phyloP scores from a whole-genome alignment of 164 flowering plant genomes.

The Vitis rupestris region DNA sequence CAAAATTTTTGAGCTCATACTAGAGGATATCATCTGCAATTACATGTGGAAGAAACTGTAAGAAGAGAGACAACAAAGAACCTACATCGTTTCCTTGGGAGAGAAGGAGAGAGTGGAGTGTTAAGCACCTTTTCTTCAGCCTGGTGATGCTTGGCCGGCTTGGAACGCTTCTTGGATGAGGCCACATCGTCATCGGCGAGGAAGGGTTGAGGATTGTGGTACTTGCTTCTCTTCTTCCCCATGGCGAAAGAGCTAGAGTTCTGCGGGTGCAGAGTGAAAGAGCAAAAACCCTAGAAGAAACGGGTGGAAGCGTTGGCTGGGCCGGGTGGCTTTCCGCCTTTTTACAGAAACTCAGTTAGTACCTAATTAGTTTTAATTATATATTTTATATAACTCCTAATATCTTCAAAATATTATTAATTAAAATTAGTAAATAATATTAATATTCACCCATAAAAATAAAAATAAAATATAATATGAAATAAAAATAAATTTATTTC shows the following conservation, averaged over 20 bases:
- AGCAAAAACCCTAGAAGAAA: too few relatives aligned
- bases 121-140: slow-evolving; percentile 30
- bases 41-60: not conserved
- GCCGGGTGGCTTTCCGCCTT: too few relatives aligned
- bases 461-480: too few relatives aligned
- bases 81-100: not conserved
- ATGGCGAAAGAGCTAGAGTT: not conserved
- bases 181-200: slow-evolving; percentile 20
- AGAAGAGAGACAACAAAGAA: not conserved
- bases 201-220: slow-evolving; percentile 47
- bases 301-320: too few relatives aligned
- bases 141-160: slow-evolving; percentile 51
- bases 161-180: slow-evolving; percentile 40
- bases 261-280: too few relatives aligned
- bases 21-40: slow-evolving; percentile 49
- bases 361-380: too few relatives aligned
- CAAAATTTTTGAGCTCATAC: slow-evolving; percentile 70
- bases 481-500: too few relatives aligned
- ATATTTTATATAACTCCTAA: too few relatives aligned
- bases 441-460: too few relatives aligned
- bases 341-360: too few relatives aligned
- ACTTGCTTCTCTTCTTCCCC: slow-evolving; percentile 36
- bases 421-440: too few relatives aligned
- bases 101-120: not conserved
- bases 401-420: too few relatives aligned